Base-by-base conservation (phyloP, 345 rosid species). In the Bretschneidera sinensis region DNA sequence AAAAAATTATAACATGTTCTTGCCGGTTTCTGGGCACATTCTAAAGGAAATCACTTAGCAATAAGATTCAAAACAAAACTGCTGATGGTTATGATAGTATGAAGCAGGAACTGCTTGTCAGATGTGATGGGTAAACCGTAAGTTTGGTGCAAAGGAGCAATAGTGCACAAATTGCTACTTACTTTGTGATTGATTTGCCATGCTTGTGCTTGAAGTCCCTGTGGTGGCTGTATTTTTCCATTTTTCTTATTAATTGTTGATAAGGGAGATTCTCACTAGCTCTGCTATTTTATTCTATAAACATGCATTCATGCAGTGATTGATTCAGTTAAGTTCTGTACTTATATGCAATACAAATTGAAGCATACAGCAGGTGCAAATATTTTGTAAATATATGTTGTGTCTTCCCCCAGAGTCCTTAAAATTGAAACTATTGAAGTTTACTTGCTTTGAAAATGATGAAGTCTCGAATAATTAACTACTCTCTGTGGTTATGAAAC, bases 401-500 rank as follows among this genome's bases (percentile, higher is more conserved):
- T 39, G 45, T 7, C 1, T 39, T 14, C 10, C 2, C 45, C 16
- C 15, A 4, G 45, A 9, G 16, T 39, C 45, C 45, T 39, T 39
- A 3, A 28, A 28, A 28, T 28, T 8, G 8, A 8, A 28, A 39
- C 10, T 39, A n/a, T 39, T 39, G 45, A 39, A 1, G 15, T 39
- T 5, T 4, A 39, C 45, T 13, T 39, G 45, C 15, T 5, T 39
- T 39, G 11, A 39, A 39, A 39, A 28, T 39, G 45, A 39, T 39
- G 33, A 39, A 39, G 9, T 14, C 16, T 39, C 45, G 10, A 39
- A 4, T 9, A 39, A 4, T 51, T 24, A 20, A 20, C 17, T 51
- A 6, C 21, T n/a, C 20, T 55, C 34, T 20, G 13, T 65, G 56
- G 39, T 66, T 74, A 25, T 73, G 59, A 60, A 59, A 74, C 79